Base-by-base conservation (phyloP, 495 filamentous ascomycete genomes). In the Gamarada debralockiae region DNA sequence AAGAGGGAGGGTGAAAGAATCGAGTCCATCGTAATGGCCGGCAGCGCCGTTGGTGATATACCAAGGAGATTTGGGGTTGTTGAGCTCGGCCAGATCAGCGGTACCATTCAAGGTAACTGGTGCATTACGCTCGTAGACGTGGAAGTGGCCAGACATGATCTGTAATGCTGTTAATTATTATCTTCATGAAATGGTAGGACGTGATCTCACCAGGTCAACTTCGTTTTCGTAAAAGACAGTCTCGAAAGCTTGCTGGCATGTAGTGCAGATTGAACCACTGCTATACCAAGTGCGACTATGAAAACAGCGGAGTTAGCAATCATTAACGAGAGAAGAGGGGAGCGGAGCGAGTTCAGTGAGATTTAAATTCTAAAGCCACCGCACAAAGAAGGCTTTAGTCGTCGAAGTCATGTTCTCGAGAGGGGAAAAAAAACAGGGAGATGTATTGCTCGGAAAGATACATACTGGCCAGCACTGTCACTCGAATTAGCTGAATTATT, bases 201-300 rank as follows among this genome's bases (percentile, higher is more conserved):
- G 20, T 6, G 37, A 6, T 10, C 37, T 10, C 20, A 18, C 74
- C 3, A 80, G 59, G 40, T 80, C 77, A 15, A 80, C 75, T 1
- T 68, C 67, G 55, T 79, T 75, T 17, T 65, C 57, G 48, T 71
- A 65, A 18, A 78, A 61, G 14, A 80, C 25, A 0, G 64, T 55
- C 56, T 77, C 75, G 33, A 80, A 80, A 3, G 70, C 74, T 1
- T 64, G 61, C 44, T 73, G 69, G 66, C 75, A 80, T 0, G 63
- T 50, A 3, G 57, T 49, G 64, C 75, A 79, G 25, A 33, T 45
- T 49, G 50, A 42, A 27, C 25, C 41, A 27, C 41, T 59, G 54
- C 56, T 46, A 62, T 78, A 79, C 72, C 73, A 79, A 18, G 8
- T 5, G 10, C 50, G 37, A n/a, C n/a, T n/a, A n/a, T n/a, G n/a